These are phyloP conservation scores for Aspergillus fumigatus DNA, from an alignment of 2,329 filamentous ascomycete genomes.

Conservation along the genomic window DNA sequence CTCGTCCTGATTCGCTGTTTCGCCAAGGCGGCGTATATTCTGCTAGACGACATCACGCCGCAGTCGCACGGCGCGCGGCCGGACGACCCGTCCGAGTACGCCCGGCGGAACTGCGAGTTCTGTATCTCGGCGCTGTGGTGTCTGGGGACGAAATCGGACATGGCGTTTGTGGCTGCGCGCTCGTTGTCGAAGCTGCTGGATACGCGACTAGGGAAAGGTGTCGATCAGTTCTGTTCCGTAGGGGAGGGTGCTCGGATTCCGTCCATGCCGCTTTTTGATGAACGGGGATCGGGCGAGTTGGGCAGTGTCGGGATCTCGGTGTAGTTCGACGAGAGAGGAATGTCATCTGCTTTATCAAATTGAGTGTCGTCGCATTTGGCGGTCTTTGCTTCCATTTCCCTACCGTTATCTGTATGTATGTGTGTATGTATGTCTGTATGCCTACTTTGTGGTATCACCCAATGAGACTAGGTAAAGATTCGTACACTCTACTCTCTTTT, in stretches of 20 bases:
- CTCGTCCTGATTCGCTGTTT: slow-evolving; percentile 52
- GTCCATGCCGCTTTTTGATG: background rate
- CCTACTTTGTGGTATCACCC: background rate
- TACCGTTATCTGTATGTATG: too few relatives aligned
- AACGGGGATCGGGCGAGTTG: background rate
- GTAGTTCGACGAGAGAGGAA: too few relatives aligned
- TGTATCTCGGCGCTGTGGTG: slow-evolving; percentile 53
- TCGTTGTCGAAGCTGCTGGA: slow-evolving; percentile 32
- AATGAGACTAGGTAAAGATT: too few relatives aligned
- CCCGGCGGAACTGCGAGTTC: slow-evolving; percentile 35
- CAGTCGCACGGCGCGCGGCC: background rate
- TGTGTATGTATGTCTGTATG: background rate
- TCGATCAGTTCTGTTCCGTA: background rate
- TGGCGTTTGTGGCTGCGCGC: slow-evolving; percentile 39
- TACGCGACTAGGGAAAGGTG: background rate
- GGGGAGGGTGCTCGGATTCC: background rate
- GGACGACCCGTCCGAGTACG: slow-evolving; percentile 1
- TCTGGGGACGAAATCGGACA: slow-evolving; percentile 54
- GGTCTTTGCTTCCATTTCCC: too few relatives aligned
- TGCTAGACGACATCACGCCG: slow-evolving; percentile 28
- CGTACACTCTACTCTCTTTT: background rate
- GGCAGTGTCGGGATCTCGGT: background rate
- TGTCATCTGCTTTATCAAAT: too few relatives aligned
- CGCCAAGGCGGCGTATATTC: slow-evolving; percentile 42
- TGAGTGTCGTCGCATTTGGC: too few relatives aligned